Percentiles rank a stretch among this genome's conserved stretches.
phyloP scores from a whole-genome alignment of 1,139 yeast genomes.

The Nadsonia commutata region DNA sequence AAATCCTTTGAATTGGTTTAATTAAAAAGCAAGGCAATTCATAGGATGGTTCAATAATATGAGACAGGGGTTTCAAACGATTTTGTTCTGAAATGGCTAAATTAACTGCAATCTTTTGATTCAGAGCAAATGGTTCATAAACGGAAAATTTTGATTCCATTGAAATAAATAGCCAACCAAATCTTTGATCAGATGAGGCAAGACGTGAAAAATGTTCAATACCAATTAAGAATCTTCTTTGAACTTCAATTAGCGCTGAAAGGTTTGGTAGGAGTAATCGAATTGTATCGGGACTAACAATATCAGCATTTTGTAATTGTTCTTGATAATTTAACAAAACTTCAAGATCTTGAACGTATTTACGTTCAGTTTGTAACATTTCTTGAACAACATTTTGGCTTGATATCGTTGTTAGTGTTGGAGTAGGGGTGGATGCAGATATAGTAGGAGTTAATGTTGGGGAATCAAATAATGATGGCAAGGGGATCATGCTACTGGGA shows the following conservation, averaged over 20 bases:
- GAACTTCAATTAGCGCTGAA: slow-evolving; percentile 75
- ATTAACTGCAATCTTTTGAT: slow-evolving; percentile 78
- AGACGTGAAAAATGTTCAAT: slow-evolving; percentile 75
- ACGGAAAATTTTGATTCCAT: slow-evolving; percentile 72
- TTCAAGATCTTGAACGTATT: slow-evolving; percentile 83
- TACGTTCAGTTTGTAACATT: slow-evolving; percentile 77
- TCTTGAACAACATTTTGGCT: slow-evolving; percentile 74
- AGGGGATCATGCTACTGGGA: not conserved
- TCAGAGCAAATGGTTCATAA: slow-evolving; percentile 76
- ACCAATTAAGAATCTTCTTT: slow-evolving; percentile 76
- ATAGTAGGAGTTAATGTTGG: slow-evolving; percentile 19
- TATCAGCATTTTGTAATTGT: slow-evolving; percentile 50
- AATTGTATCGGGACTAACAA: slow-evolving; percentile 64
- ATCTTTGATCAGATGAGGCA: slow-evolving; percentile 62
- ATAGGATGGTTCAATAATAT: slow-evolving; percentile 67
- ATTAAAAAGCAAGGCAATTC: slow-evolving; percentile 81
- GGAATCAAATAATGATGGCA: not conserved
- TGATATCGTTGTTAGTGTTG: slow-evolving; percentile 17
- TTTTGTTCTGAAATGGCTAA: slow-evolving; percentile 52
- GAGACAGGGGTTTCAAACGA: slow-evolving; percentile 40
- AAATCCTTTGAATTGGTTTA: slow-evolving; percentile 88
- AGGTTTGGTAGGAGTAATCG: slow-evolving; percentile 80
- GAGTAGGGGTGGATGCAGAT: slow-evolving; percentile 1
- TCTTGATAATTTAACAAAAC: slow-evolving; percentile 50
- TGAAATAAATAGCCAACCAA: slow-evolving; percentile 72